phyloP scores from a whole-genome alignment of 345 rosid species.

The Cardiospermum halicacabum region DNA sequence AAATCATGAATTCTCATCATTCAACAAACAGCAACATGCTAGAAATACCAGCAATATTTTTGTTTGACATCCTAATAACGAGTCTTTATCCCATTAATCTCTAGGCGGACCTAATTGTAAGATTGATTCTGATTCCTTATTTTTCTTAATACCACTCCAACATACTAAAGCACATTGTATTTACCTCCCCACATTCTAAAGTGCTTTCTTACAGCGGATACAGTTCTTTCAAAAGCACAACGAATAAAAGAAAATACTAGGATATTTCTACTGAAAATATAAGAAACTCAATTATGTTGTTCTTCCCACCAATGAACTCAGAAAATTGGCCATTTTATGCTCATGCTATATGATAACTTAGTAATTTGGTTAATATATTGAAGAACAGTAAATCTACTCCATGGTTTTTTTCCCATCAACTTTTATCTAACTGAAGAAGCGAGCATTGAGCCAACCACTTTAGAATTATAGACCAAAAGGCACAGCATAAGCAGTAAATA shows the following conservation, averaged over 20 bases:
- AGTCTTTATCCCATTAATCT: neutral
- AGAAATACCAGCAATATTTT: neutral
- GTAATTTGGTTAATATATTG: neutral
- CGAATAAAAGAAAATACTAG: neutral
- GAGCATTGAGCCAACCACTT: neutral
- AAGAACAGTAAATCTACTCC: neutral
- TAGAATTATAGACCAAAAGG: neutral
- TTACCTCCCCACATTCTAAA: neutral
- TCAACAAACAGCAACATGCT: neutral
- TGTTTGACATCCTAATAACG: neutral
- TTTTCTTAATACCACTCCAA: neutral
- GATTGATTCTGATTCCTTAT: neutral
- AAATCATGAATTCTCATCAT: slow-evolving; percentile 3
- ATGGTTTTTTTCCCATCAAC: neutral
- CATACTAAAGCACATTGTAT: neutral
- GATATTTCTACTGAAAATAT: neutral
- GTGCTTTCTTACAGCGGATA: neutral
- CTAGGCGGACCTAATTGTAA: neutral
- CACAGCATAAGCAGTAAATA: neutral
- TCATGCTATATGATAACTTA: neutral
- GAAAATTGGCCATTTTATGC: neutral
- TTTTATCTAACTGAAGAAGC: neutral
- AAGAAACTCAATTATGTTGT: neutral
- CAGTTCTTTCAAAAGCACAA: neutral
- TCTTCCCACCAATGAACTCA: neutral